Base-by-base conservation (phyloP, 495 filamentous ascomycete genomes). In the Pseudomonodictys pantanalensis region DNA sequence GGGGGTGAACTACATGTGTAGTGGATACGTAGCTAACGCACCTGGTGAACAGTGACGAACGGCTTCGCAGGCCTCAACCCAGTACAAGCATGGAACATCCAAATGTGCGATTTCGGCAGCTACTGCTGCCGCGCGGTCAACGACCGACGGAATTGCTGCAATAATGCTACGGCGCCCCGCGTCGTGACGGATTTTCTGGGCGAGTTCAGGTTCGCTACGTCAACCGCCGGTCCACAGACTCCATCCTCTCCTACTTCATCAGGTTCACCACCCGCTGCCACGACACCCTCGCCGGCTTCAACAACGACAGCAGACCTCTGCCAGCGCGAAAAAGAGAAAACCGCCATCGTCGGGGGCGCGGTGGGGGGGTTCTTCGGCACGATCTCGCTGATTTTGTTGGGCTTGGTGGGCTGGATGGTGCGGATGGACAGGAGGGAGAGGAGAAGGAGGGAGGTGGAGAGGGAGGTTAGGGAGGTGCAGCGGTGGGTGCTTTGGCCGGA, bases 101-200 rank as follows among this genome's bases (percentile, higher is more conserved):
- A 63, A 29, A 57, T 52, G 25, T 63, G 60, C 53, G 47, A 63
- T 17, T 63, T 45, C 35, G 60, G 60, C 25, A 17, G 10, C 18
- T 63, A 63, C 41, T 63, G 60, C 53, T 63, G 60, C 32, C 60
- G 60, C 46, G 44, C 52, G 17, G n/a, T 29, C 2, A 25, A 29
- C 22, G 60, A 63, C 41, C 44, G 43, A 8, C 23, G 39, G 5
- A 52, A 50, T 23, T 63, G 60, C 60, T 63, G 60, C 38, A 52
- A 25, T 47, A 58, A 63, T 29, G 35, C 52, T 10, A 52, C 53
- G 8, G 47, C 46, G 0, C 60, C 60, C 2, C 52, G 47, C 18
- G 23, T 58, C 52, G 45, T 11, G 20, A 58, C 53, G 1, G 39
- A 30, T 8, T 39, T 45, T 29, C 33, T 63, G 18, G 60, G 60